Evolutionary conservation across 1,139 yeast genomes (phyloP).

Genomic region (Saccharomyces hybrid): DNA sequence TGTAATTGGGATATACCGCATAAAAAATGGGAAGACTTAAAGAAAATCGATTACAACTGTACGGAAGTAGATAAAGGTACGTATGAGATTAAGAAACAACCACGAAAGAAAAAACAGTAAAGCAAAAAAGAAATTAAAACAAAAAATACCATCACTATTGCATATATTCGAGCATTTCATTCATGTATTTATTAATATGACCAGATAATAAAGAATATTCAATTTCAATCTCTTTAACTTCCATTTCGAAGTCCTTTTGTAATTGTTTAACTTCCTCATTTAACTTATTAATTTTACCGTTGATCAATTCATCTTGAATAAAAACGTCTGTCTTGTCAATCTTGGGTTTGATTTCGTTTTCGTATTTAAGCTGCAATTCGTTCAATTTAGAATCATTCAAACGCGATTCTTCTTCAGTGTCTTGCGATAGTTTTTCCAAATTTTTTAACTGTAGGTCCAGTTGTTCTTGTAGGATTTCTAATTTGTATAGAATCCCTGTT

Average conservation of each 20-base stretch:
- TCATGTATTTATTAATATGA: constrained; percentile 28
- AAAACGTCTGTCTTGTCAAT: constrained; percentile 20
- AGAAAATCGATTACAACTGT: no score
- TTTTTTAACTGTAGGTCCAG: constrained; percentile 17
- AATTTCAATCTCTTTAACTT: constrained; percentile 23
- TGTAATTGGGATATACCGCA: no score
- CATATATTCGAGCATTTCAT: constrained; percentile 18
- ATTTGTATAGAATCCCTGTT: constrained; percentile 20
- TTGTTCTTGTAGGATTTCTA: constrained; percentile 23
- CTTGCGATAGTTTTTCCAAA: constrained; percentile 11
- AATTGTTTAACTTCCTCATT: constrained; percentile 18
- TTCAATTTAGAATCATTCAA: constrained; percentile 16
- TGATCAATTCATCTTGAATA: constrained; percentile 20
- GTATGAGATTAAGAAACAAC: no score
- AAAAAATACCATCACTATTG: not conserved
- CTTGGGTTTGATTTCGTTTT: constrained; percentile 24
- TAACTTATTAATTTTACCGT: constrained; percentile 19
- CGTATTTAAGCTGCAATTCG: constrained; percentile 17
- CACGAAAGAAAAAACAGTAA: no score
- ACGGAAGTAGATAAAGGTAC: no score
- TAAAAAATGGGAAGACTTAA: no score
- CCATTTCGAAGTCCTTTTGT: constrained; percentile 18
- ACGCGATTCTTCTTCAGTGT: constrained; percentile 8
- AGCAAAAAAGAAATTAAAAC: no score
- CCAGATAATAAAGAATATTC: constrained; percentile 25